A percentile compares a stretch with the other conserved stretches of the same genome.
phyloP scores from a whole-genome alignment of 2,329 filamentous ascomycete genomes.

The Colletotrichum sp. region DNA sequence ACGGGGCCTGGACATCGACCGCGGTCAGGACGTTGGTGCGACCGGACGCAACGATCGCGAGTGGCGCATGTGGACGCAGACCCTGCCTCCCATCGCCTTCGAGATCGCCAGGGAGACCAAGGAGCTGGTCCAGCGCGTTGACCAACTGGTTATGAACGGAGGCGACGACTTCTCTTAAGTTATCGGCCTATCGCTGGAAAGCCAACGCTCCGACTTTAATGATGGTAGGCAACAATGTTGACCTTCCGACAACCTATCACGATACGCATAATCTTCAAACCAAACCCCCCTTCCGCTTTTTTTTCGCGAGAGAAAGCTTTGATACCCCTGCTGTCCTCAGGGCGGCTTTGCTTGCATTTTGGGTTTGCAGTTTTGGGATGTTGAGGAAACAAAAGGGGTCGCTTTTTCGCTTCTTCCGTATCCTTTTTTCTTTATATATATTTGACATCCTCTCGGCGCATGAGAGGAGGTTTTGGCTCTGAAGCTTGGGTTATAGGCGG shows the following conservation, averaged over 20 bases:
- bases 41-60: constrained; percentile 57
- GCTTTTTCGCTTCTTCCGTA: background rate
- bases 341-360: constrained; percentile 21
- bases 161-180: constrained; percentile 50
- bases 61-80: constrained; percentile 71
- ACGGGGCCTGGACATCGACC: constrained; percentile 66
- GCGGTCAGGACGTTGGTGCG: constrained; percentile 63
- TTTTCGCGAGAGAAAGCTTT: constrained; percentile 16
- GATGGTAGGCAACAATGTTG: background rate
- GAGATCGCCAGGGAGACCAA: constrained; percentile 84
- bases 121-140: constrained; percentile 62
- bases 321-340: constrained; percentile 21
- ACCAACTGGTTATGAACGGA: constrained; percentile 38
- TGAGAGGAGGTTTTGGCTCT: background rate
- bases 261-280: constrained; percentile 4
- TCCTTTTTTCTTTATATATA: background rate
- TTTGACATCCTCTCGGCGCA: background rate
- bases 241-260: background rate
- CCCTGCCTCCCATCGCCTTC: constrained; percentile 83
- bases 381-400: background rate
- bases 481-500: background rate
- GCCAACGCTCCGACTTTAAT: background rate
- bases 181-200: background rate
- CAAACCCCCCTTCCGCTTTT: background rate
- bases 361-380: constrained; percentile 9